Evolutionary conservation across 2,329 filamentous ascomycete species (phyloP).

Genomic region (Cladophialophora carrionii): DNA sequence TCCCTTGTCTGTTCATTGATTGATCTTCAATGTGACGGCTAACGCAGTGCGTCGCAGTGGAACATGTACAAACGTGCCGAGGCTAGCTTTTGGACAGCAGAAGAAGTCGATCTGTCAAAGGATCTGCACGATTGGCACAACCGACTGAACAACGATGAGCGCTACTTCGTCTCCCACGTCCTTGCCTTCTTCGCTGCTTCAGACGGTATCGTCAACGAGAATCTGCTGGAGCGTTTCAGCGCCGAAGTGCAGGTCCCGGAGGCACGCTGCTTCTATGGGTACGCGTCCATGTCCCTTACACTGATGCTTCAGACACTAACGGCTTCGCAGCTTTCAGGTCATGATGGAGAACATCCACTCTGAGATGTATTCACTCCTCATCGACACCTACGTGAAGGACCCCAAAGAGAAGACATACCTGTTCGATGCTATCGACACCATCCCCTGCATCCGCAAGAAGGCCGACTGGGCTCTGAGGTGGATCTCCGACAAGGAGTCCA

Average conservation of each 20-base stretch:
- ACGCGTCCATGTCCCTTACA: conserved; percentile 5
- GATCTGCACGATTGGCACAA: conserved; percentile 99
- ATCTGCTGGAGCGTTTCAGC: conserved; percentile 96
- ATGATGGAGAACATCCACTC: conserved; percentile 95
- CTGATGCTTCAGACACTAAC: conserved; percentile 1
- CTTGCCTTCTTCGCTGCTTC: conserved; percentile 99
- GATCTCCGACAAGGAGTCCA: conserved; percentile 92
- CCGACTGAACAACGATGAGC: conserved; percentile 92
- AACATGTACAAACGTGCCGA: conserved; percentile 99
- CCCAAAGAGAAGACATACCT: conserved; percentile 89
- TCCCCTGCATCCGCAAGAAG: conserved; percentile 98
- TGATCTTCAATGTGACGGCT: conserved; percentile 25
- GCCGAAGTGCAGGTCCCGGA: conserved; percentile 96
- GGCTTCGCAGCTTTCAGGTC: conserved; percentile 79
- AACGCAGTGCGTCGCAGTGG: conserved; percentile 69
- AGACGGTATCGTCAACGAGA: conserved; percentile 99
- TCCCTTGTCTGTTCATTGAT: background rate
- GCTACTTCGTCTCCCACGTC: conserved; percentile 97
- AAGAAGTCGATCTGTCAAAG: conserved; percentile 99
- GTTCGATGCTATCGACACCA: conserved; percentile 98
- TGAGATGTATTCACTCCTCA: conserved; percentile 97
- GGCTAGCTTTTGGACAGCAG: conserved; percentile 99
- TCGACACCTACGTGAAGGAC: conserved; percentile 99
- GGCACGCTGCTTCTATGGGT: conserved; percentile 94
- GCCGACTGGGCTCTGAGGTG: conserved; percentile 95